A percentile compares a stretch with the other conserved stretches of the same genome.
These are phyloP conservation scores for Delonix regia DNA, from an alignment of 306 rosid genomes.

Conservation along the genomic window DNA sequence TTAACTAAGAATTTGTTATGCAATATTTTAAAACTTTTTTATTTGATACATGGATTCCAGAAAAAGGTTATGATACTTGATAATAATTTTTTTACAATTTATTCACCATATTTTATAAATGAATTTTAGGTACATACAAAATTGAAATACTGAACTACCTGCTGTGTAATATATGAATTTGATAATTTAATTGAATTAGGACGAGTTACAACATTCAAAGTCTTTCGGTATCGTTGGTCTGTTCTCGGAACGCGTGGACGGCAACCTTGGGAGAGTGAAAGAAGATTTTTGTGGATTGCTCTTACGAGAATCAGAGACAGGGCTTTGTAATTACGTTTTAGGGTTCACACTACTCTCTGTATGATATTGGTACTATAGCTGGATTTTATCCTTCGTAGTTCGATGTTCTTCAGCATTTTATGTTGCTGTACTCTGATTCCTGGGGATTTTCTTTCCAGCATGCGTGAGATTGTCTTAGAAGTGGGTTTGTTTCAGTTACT, in stretches of 20 bases:
- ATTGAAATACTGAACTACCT: too few species aligned
- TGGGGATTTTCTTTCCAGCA: background rate
- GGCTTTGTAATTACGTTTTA: background rate
- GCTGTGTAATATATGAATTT: too few species aligned
- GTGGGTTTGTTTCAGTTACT: background rate
- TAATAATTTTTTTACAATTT: too few species aligned
- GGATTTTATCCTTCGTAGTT: conserved; percentile 3
- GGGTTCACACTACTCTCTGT: background rate
- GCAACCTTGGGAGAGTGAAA: background rate
- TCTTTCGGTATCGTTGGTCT: background rate
- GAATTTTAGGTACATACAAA: too few species aligned
- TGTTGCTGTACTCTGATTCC: conserved; percentile 7
- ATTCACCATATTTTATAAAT: too few species aligned
- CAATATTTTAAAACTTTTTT: too few species aligned
- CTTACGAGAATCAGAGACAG: background rate
- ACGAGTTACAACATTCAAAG: background rate
- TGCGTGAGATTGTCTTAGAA: background rate
- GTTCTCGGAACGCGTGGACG: background rate
- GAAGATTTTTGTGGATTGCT: background rate
- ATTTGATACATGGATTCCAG: too few species aligned
- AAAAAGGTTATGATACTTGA: too few species aligned
- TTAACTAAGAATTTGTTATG: too few species aligned
- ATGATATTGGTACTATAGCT: background rate
- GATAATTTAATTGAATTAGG: background rate
- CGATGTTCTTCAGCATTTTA: background rate